Conservation (phyloP, 2,329 filamentous ascomycete species). For the Cercospora beticola region DNA sequence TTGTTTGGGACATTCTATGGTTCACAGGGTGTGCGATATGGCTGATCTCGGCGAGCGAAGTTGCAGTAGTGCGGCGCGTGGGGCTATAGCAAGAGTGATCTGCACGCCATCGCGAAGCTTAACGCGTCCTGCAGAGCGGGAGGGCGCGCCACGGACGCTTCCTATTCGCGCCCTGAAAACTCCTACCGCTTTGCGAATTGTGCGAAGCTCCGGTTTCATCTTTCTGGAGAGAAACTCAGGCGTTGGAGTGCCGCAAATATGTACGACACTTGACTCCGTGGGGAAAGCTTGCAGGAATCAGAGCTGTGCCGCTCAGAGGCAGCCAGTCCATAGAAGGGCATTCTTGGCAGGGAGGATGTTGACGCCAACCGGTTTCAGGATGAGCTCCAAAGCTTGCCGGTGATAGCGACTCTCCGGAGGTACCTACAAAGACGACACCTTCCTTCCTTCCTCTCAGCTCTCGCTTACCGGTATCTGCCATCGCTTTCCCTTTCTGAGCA, state of each 20-base stretch:
- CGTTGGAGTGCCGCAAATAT: background rate
- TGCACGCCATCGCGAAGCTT: slow-evolving; percentile 2
- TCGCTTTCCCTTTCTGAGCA: background rate
- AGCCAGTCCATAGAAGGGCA: background rate
- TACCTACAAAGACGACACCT: background rate
- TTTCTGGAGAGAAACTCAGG: background rate
- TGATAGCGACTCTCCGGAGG: background rate
- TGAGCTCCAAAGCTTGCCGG: background rate
- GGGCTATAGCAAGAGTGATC: background rate
- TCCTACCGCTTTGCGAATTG: background rate
- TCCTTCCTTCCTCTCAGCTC: background rate
- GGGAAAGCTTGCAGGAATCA: background rate
- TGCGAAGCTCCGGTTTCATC: background rate
- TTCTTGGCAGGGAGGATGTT: background rate
- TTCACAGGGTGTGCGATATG: background rate
- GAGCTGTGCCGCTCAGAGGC: background rate
- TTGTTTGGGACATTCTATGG: background rate
- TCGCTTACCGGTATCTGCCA: background rate
- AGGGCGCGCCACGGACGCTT: background rate
- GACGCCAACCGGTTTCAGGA: background rate
- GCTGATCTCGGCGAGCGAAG: slow-evolving; percentile 1
- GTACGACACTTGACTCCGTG: background rate
- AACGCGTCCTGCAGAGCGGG: background rate
- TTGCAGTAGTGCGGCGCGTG: background rate
- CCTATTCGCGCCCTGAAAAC: background rate